A percentile compares a stretch with the other conserved stretches of the same genome.
phyloP scores from a whole-genome alignment of 2,329 filamentous ascomycete genomes.

The Chaetomium sp. region DNA sequence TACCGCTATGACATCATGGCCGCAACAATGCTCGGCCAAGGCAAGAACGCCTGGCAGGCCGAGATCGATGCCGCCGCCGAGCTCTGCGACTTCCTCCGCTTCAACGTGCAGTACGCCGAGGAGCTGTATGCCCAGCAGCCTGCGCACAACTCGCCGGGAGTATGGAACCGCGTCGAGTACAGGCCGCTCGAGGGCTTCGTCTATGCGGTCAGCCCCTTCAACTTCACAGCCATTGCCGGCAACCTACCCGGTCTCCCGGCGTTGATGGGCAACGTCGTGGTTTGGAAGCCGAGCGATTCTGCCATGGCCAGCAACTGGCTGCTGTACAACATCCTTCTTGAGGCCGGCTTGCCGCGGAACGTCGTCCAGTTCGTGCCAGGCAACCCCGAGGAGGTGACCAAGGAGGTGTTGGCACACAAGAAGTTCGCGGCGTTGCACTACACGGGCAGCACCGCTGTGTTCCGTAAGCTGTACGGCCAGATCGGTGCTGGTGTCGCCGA shows the following conservation, averaged over 20 bases:
- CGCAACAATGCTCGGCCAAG: constrained; percentile 91
- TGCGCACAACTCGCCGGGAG: constrained; percentile 74
- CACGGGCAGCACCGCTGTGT: constrained; percentile 89
- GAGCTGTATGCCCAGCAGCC: constrained; percentile 89
- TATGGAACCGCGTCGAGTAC: constrained; percentile 93
- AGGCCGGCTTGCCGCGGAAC: constrained; percentile 84
- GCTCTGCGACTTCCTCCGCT: constrained; percentile 87
- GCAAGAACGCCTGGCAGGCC: constrained; percentile 99
- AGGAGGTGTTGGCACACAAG: constrained; percentile 71
- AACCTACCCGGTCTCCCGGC: constrained; percentile 84
- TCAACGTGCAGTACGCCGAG: constrained; percentile 92
- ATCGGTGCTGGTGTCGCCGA: constrained; percentile 81
- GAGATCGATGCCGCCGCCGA: constrained; percentile 96
- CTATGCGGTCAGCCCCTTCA: constrained; percentile 92
- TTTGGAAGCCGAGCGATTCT: constrained; percentile 94
- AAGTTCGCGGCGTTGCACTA: constrained; percentile 92
- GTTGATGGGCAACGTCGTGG: constrained; percentile 87
- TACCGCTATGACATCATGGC: constrained; percentile 98
- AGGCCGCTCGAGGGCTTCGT: constrained; percentile 92
- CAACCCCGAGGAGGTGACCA: constrained; percentile 81
- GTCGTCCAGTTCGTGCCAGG: constrained; percentile 95
- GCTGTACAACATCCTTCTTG: constrained; percentile 84
- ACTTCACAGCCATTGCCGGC: constrained; percentile 93
- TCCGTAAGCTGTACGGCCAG: constrained; percentile 83
- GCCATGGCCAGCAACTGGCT: constrained; percentile 91